Conservation (phyloP, 441 rosid species). For the Francoa sonchifolia region DNA sequence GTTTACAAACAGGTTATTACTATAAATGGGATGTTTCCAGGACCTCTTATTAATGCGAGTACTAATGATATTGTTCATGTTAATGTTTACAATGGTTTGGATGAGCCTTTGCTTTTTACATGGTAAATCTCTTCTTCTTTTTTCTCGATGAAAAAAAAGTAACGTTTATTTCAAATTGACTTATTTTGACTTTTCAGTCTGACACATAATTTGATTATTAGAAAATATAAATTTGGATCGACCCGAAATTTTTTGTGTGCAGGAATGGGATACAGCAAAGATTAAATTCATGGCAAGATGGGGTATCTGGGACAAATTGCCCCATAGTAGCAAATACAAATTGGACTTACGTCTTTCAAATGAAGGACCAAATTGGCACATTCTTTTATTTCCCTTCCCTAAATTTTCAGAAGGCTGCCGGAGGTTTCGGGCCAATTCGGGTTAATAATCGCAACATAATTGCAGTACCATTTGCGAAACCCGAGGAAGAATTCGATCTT, state of each 20-base stretch:
- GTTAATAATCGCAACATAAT: conserved; percentile 65
- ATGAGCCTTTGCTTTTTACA: conserved; percentile 18
- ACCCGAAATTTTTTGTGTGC: too few species aligned
- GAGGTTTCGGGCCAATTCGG: conserved; percentile 21
- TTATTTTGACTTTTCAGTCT: too few species aligned
- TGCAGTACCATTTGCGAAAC: conserved; percentile 78
- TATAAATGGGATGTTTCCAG: conserved; percentile 16
- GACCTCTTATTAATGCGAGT: conserved; percentile 15
- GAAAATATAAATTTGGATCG: too few species aligned
- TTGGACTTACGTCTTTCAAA: not conserved
- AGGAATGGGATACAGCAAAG: conserved; percentile 5
- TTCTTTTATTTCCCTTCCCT: conserved; percentile 4
- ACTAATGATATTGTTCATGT: conserved; percentile 11
- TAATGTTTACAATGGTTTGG: conserved; percentile 11
- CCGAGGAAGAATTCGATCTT: conserved; percentile 67
- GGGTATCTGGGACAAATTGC: conserved; percentile 1
- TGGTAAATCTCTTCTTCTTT: too few species aligned
- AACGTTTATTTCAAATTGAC: too few species aligned
- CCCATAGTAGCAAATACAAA: not conserved
- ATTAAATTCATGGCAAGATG: not conserved
- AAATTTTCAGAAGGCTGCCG: conserved; percentile 2
- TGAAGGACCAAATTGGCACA: conserved; percentile 2
- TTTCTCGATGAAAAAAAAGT: too few species aligned
- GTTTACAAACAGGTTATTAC: conserved; percentile 14
- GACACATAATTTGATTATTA: too few species aligned